phyloP scores from a whole-genome alignment of 176 grass and related monocot species.

The Raddia distichophylla region DNA sequence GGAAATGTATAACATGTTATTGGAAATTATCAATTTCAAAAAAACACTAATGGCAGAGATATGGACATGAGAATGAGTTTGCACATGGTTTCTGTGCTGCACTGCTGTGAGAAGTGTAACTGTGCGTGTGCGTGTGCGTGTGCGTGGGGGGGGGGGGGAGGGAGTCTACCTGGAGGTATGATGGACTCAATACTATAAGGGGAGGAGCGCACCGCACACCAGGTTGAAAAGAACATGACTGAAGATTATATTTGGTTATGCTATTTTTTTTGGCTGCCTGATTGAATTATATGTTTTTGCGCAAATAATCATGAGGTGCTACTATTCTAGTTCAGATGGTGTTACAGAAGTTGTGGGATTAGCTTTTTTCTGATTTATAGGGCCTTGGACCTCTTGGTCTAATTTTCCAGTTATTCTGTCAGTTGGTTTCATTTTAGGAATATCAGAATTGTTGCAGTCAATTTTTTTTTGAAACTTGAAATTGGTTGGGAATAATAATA shows the following conservation, averaged over 20 bases:
- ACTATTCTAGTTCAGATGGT: background rate
- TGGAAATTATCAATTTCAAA: background rate
- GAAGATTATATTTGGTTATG: slow-evolving; percentile 2
- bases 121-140: background rate
- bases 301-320: too few species aligned
- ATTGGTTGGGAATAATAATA: slow-evolving; percentile 12
- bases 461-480: background rate
- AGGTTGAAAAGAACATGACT: background rate
- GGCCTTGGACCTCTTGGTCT: background rate
- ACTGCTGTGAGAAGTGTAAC: too few species aligned
- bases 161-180: too few species aligned
- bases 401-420: too few species aligned
- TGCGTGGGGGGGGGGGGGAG: background rate
- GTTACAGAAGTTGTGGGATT: slow-evolving; percentile 1
- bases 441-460: background rate
- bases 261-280: slow-evolving; percentile 6
- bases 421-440: slow-evolving; percentile 2
- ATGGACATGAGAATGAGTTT: background rate
- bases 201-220: background rate
- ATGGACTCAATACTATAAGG: background rate
- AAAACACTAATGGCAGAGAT: background rate
- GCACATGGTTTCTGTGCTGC: too few species aligned
- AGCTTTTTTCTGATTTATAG: background rate
- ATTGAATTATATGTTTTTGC: background rate
- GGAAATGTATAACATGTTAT: background rate